Evolutionary conservation across 1,139 yeast species (phyloP), one percentile per base, ranked within the genome.

Genomic region (Suzukiozyma palmioleophila): DNA sequence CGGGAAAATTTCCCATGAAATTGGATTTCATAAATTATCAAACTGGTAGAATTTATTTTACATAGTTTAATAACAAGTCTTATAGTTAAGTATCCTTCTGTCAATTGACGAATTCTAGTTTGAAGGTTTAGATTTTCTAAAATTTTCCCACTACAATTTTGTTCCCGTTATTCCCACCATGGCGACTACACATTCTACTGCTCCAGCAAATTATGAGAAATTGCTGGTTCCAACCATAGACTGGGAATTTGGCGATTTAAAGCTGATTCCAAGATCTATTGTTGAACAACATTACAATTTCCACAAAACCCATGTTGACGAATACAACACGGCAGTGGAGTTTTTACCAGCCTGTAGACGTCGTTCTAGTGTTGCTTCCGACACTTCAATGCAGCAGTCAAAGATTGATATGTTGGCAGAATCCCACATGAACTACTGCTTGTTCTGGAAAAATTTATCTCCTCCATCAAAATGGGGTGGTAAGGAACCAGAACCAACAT

Each of bases 361-460:
- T 35, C 61, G 63, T 40, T 69, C 69, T 10, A 72, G 68, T 41
- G 68, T 67, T 40, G 62, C 61, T 47, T 57, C 59, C 42, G 59
- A 66, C 44, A 56, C 68, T 35, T 69, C 59, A 41, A 56, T 66
- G 44, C 68, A 65, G 43, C 65, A 66, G 45, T 25, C 29, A 13
- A 56, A 57, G 42, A 66, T 69, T 57, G 66, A 66, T 45, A 68
- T 69, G 58, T 66, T 66, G 45, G 75, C 73, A 38, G 74, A 73
- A 37, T 73, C 73, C 27, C 66, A 67, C 57, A 62, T 66, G 40
- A 69, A 69, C 60, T 73, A 69, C 45, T 58, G 64, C 39, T 59
- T 67, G 45, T 68, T 68, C 59, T 69, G 73, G 73, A 67, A 68
- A 51, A 66, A 59, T 46, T 66, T 69, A 55, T 62, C 71, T n/a